Evolutionary conservation across 257 asterid species (phyloP), one percentile per base, ranked within the genome.

Genomic region (Nicotiana undulata): DNA sequence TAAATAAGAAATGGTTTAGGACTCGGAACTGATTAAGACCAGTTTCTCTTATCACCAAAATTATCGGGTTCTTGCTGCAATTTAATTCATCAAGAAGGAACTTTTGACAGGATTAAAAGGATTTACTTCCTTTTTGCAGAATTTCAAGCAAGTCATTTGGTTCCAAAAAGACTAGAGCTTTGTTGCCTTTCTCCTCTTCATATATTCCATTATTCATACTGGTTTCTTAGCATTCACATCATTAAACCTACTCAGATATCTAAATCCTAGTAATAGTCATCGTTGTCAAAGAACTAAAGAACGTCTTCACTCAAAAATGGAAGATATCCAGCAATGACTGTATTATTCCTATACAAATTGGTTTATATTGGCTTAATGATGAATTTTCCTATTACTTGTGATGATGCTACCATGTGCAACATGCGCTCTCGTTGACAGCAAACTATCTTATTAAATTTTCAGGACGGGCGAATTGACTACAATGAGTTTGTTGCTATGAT

Each of bases 381-480:
- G 18, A 51, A 3, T 51, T 13, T 51, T 11, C 56, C 56, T 51
- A 3, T 13, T 51, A 51, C 3, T 0, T 51, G 2, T 51, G 18
- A 3, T 51, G 56, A 13, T 51, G 18, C 8, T 37, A 53, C 65
- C 37, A 24, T 53, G 52, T 20, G 24, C 18, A 24, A 34, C 61
- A 16, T 31, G 10, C 52, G 46, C 4, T 32, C 70, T 63, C 52
- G 8, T 9, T 4, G 13, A 18, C 9, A 18, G 60, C 32, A 20
- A 63, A 16, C 2, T 12, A 17, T 32, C 18, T 68, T 60, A 17
- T 7, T n/a, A 60, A 37, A 53, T 55, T 79, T 86, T 86, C 92
- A 94, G 98, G 98, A 94, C 49, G 98, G 98, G 0, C 92, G 90
- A 18, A 85, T 87, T 26, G 90, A 87, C 64, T 87, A 87, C 77